A percentile compares a stretch with the other conserved stretches of the same genome.
phyloP scores from a whole-genome alignment of 2,329 filamentous ascomycete species.

The Neobulgaria alba region DNA sequence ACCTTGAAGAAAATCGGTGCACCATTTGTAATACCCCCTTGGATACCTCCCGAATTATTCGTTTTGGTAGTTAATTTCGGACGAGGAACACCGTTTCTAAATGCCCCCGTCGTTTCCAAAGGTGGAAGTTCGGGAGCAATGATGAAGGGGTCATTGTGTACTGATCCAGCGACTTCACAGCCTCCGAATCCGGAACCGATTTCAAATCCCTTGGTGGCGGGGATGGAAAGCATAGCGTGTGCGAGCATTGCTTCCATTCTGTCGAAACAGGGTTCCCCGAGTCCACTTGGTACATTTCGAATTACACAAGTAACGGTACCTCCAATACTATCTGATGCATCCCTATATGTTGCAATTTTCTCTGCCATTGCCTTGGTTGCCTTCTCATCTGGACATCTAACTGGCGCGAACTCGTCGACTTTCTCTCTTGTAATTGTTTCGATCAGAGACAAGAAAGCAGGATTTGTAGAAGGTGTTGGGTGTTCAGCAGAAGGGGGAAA shows the following conservation, averaged over 20 bases:
- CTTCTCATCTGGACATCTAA: slow-evolving; percentile 70
- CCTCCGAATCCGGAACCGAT: slow-evolving; percentile 89
- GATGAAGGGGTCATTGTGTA: slow-evolving; percentile 85
- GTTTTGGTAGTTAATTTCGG: slow-evolving; percentile 75
- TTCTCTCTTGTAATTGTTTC: slow-evolving; percentile 62
- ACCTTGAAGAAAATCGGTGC: slow-evolving; percentile 91
- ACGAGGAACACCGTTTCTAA: slow-evolving; percentile 37
- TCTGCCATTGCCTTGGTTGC: slow-evolving; percentile 65
- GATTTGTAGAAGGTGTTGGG: slow-evolving; percentile 64
- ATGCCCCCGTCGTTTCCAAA: slow-evolving; percentile 36
- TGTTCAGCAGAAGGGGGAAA: slow-evolving; percentile 63
- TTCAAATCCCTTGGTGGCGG: slow-evolving; percentile 92
- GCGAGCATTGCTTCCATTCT: slow-evolving; percentile 88
- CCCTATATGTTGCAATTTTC: slow-evolving; percentile 67
- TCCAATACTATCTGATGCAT: slow-evolving; percentile 80
- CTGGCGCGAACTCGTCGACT: slow-evolving; percentile 78
- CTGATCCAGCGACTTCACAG: slow-evolving; percentile 76
- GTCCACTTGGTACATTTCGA: slow-evolving; percentile 70
- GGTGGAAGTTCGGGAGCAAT: slow-evolving; percentile 35
- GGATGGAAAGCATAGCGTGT: slow-evolving; percentile 92
- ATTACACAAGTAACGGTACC: slow-evolving; percentile 94
- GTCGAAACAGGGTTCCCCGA: slow-evolving; percentile 92
- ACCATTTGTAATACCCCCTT: slow-evolving; percentile 92
- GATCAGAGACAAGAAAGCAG: slow-evolving; percentile 67
- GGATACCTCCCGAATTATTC: slow-evolving; percentile 91